Conservation (phyloP, 805 yeast genomes). For the Saturnispora saitoi region DNA sequence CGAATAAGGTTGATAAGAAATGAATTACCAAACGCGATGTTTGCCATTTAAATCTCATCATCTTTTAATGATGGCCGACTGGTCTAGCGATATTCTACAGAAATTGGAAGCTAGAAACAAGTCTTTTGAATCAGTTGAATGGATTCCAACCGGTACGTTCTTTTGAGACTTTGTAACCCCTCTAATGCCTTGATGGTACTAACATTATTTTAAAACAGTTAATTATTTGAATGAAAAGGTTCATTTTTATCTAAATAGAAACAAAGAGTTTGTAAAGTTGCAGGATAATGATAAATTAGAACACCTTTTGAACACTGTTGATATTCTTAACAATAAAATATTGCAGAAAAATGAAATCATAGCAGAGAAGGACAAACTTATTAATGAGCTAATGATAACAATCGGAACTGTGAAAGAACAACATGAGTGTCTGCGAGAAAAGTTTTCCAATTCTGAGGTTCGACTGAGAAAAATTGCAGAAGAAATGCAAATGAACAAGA, state of each 20-base stretch:
- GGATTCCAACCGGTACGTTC: conserved; percentile 1
- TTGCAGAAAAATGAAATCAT: conserved; percentile 5
- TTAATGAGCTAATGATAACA: conserved; percentile 9
- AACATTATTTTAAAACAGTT: neutral
- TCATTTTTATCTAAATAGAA: neutral
- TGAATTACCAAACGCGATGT: neutral
- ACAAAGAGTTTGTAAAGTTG: neutral
- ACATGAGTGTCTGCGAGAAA: conserved; percentile 18
- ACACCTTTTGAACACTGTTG: neutral
- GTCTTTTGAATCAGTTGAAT: neutral
- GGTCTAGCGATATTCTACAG: neutral
- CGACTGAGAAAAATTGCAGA: conserved; percentile 20
- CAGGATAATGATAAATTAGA: neutral
- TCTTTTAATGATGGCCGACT: neutral
- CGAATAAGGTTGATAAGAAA: neutral
- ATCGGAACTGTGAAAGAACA: conserved; percentile 8
- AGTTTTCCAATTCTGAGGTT: conserved; percentile 18
- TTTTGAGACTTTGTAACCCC: neutral
- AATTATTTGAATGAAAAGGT: neutral
- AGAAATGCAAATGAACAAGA: conserved; percentile 32
- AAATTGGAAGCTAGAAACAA: neutral
- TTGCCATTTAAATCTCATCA: neutral
- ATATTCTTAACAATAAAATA: conserved; percentile 3
- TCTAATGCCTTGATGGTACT: neutral
- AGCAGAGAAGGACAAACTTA: conserved; percentile 7